Base-by-base conservation (phyloP, 192 early-diverging fungal species). In the Linnemannia exigua region DNA sequence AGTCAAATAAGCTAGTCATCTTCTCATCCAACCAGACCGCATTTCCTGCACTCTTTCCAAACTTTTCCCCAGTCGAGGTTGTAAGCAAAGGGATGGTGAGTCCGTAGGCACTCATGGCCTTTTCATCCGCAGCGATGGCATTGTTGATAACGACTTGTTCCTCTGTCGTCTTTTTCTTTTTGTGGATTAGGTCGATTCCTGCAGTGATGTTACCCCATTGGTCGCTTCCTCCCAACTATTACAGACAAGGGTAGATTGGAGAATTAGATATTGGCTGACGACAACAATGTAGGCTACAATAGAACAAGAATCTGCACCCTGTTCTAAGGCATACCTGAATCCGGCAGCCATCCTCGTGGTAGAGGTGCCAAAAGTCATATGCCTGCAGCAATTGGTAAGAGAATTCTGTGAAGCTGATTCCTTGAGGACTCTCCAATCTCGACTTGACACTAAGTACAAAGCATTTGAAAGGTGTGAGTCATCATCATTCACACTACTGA, bases 131-230 rank as follows among this genome's bases (percentile, higher is more conserved):
- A 5, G 37, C 46, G 22, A n/a, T 33, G 51, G 20, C 44, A 22
- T 67, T 52, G 20, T 77, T 61, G n/a, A 81, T 82, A 22, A 87
- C 14, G 20, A 87, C 67, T n/a, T 88, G 84, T 20, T 82, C 76
- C 12, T 84, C 76, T 14, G 31, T 37, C 3, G 70, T 71, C 47
- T 78, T 80, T 20, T 79, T 87, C 89, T 93, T 93, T 63, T 91
- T 92, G 72, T 94, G 91, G 61, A 99, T 98, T 81, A 99, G 79
- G 69, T 99, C 97, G 50, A 96, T 95, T 35, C 98, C 98, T 4
- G 97, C 95, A 0, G 93, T 93, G 74, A 99, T 99, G 80, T 99
- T 99, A 28, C 98, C 98, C 98, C 98, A 99, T 79, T 99, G 98
- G 80, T 99, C 97, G 81, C 95, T 97, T 44, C 98, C 98, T 47